Evolutionary conservation across 139 green algal species (phyloP), one percentile per base, ranked within the genome.

Genomic region (Chlamydomonas sphaeroides): DNA sequence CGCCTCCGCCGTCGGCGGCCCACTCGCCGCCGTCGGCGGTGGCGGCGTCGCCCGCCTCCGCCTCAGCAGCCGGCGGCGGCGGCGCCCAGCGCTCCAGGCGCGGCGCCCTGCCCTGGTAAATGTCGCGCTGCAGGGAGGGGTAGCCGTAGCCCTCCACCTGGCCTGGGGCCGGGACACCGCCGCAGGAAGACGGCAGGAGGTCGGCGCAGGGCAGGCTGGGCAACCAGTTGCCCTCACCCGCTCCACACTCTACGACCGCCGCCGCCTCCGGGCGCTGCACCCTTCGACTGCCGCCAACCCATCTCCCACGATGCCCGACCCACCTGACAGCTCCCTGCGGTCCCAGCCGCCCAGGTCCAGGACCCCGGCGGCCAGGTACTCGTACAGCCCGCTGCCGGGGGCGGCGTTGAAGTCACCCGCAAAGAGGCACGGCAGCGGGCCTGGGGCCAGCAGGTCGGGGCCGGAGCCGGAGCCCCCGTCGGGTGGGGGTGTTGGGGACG

Each of bases 341-440:
- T 87, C 79, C 45, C 51, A 49, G 11, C 23, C 59, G 2, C 7
- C 41, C 30, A 91, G 65, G 17, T 79, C 41, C 36, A 91, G 35
- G 41, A 30, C 0, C 25, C 68, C 65, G 62, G 63, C 2, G 7
- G 30, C 25, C 26, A 90, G 39, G 65, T 85, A 88, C 63, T 67
- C 32, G 59, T 91, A 89, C 53, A 91, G 67, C 10, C 48, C 66
- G 33, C 68, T 88, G 35, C 79, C 83, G 4, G 90, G 88, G 2
- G 85, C 72, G 3, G 86, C 57, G 81, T 93, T 93, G 66, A 92
- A 90, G 68, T 93, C 90, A 0, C 90, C 88, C 3, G 71, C 61
- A 21, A 77, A 69, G 0, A 85, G 36, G 38, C 62, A 56, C 32
- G 62, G 51, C 41, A 83, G 33, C 11, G 51, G 14, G 28, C 30